Evolutionary conservation across 805 yeast genomes (phyloP), one percentile per base, ranked within the genome.

Genomic region (Zygosaccharomyces gambellarensis): DNA sequence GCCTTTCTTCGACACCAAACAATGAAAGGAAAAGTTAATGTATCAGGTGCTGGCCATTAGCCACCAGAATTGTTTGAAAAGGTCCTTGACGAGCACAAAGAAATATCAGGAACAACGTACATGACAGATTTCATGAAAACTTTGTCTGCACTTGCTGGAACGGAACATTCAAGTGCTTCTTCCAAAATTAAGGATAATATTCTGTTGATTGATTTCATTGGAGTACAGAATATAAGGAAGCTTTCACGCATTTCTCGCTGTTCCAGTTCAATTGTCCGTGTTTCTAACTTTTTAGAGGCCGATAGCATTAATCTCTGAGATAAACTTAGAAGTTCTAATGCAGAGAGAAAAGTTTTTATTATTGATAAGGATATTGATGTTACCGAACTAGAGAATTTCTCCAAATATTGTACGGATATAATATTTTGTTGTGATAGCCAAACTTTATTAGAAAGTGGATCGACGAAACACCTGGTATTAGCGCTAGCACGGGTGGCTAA

Each of bases 21-120:
- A 39, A 28, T 23, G 29, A 5, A 5, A 39, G 7, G 25, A 22
- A 39, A 21, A 39, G 4, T 10, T 8, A 42, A 11, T 14, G 39
- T n/a, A 3, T 19, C 27, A 5, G 11, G 27, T 34, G 31, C 39
- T 12, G 12, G 19, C 12, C 17, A 23, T 36, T 8, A 40, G 29
- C 39, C 29, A 22, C 32, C 46, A 17, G 46, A 36, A 23, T 17
- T 32, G n/a, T 43, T 36, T 14, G 9, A 22, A 14, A 43, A 22
- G 32, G 19, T 28, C 8, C 23, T 23, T n/a, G 10, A 25, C 3
- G 22, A 32, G 4, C 8, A 34, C 22, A 45, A 45, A 4, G 47
- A 23, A 19, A 45, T 47, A 28, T 46, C 47, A 17, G 30, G 40
- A 11, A 39, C 34, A 14, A 47, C 45, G 27, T 50, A 50, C 19